phyloP scores from a whole-genome alignment of 2,329 filamentous ascomycete species.

The Clarireedia hainanense region DNA sequence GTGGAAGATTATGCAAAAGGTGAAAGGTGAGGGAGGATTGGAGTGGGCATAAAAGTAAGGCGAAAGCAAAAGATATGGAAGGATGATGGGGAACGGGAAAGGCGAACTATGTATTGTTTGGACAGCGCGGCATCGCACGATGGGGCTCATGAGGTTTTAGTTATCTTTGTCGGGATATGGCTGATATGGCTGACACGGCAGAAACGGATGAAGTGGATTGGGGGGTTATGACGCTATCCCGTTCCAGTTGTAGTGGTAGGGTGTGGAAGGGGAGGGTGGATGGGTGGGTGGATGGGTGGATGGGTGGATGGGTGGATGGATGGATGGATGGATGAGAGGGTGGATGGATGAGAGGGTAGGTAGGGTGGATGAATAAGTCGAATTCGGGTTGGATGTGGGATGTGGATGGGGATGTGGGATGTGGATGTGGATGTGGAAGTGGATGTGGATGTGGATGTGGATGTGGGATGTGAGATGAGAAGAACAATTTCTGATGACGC shows the following conservation, averaged over 20 bases:
- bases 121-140: slow-evolving; percentile 12
- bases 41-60: slow-evolving; percentile 21
- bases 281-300: not conserved
- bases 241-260: not conserved
- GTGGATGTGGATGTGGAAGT: too few species aligned
- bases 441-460: too few species aligned
- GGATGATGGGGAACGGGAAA: slow-evolving; percentile 14
- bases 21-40: slow-evolving; percentile 14
- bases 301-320: too few species aligned
- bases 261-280: not conserved
- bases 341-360: too few species aligned
- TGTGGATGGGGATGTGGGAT: too few species aligned
- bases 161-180: slow-evolving; percentile 6
- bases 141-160: slow-evolving; percentile 15
- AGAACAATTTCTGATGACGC: too few species aligned
- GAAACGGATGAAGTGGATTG: slow-evolving; percentile 5
- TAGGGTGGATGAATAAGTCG: not conserved
- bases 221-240: not conserved
- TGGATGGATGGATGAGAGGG: not conserved
- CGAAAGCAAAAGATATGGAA: slow-evolving; percentile 13
- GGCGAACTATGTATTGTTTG: slow-evolving; percentile 24
- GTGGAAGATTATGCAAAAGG: slow-evolving; percentile 10
- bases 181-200: slow-evolving; percentile 11
- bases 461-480: too few species aligned
- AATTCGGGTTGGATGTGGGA: too few species aligned